These are phyloP conservation scores for Botryotinia globosa DNA, from an alignment of 2,329 filamentous ascomycete species.

Conservation along the genomic window DNA sequence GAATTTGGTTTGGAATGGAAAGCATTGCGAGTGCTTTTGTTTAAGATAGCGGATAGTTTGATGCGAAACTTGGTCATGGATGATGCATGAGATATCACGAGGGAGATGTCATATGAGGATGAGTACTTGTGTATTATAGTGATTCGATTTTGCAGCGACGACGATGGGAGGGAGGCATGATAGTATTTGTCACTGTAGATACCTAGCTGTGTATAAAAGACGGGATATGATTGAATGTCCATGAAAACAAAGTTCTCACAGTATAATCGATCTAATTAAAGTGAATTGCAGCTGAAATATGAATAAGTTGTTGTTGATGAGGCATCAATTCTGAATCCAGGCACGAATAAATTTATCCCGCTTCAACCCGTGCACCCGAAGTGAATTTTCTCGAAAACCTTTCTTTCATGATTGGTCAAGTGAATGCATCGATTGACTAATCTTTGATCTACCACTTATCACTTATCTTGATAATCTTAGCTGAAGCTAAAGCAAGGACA, in stretches of 20 bases:
- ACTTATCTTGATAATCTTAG: conserved; percentile 14
- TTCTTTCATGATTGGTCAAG: background rate
- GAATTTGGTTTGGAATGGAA: conserved; percentile 6
- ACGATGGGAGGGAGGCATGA: conserved; percentile 12
- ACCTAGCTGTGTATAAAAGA: conserved; percentile 26
- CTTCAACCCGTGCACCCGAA: background rate
- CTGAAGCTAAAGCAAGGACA: background rate
- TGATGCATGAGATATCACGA: conserved; percentile 10
- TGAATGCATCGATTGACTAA: background rate
- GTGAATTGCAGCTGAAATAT: background rate
- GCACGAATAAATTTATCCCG: background rate
- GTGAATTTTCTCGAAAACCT: background rate
- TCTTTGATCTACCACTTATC: conserved; percentile 1
- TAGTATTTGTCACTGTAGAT: conserved; percentile 22
- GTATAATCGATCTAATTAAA: background rate
- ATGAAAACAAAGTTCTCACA: background rate
- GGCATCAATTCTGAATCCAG: background rate
- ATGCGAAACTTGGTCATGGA: background rate
- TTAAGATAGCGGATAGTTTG: conserved; percentile 1
- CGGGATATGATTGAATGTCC: conserved; percentile 15
- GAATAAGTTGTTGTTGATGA: background rate
- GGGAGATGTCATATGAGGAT: conserved; percentile 16
- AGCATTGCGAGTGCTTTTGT: conserved; percentile 17
- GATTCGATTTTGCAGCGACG: conserved; percentile 11
- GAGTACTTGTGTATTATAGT: conserved; percentile 25